Evolutionary conservation across 2,329 filamentous ascomycete genomes (phyloP), one percentile per base, ranked within the genome.

Genomic region (Amylocarpus encephaloides): DNA sequence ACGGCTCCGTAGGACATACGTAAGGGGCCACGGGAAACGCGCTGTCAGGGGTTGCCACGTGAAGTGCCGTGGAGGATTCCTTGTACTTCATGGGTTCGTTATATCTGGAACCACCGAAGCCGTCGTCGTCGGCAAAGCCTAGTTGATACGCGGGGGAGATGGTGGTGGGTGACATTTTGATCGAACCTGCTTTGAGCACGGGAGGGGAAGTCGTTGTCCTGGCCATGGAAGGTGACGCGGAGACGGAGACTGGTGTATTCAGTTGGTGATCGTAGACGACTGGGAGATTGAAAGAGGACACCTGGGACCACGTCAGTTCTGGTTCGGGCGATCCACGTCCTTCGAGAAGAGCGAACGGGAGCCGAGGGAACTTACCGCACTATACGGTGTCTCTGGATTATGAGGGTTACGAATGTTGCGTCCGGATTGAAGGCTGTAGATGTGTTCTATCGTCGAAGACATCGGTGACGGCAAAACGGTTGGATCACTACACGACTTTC

Each of bases 251-350:
- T 5, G 63, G 63, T 9, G 63, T 64, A 11, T 58, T 52, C 10
- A 64, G 53, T 38, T 55, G 52, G 5, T 56, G 56, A 40, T 61
- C 62, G 54, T 59, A 65, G 1, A 52, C 42, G 2, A 53, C 52
- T 13, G 62, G 61, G 34, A 63, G 43, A 41, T 64, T 63, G 46
- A 64, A 64, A 3, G 62, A 64, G 3, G 62, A 63, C 32, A 62
- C 62, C 61, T 64, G 47, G 22, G 46, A 41, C 22, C 15, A 43
- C 26, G 43, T 56, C 48, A 59, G 53, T 54, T 38, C 41, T 6
- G 32, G 18, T 39, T 39, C 22, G 32, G 13, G 16, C 16, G 15
- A 33, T 30, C 1, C n/a, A 32, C 26, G n/a, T 35, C 9, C 10
- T 32, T 19, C 13, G 18, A 15, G 13, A 11, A 11, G 10, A 12